Base-by-base conservation (phyloP, 345 rosid species). In the Excoecaria cochinchinensis region DNA sequence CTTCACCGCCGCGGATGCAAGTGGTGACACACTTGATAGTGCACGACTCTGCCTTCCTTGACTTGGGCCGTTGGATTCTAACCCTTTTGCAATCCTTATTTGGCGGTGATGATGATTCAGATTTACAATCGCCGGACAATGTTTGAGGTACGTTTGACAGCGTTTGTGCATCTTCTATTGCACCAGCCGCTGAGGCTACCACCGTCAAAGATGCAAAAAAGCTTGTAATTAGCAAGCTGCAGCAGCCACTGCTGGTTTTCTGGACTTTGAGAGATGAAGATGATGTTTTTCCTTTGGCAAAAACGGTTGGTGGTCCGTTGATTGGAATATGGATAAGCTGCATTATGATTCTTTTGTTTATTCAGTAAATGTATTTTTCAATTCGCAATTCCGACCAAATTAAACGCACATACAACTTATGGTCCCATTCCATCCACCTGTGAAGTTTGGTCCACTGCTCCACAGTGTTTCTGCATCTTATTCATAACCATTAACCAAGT, bases 31-130 rank as follows among this genome's bases (percentile, higher is more conserved):
- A 92, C 82, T 92, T 95, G 39, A 76, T 80, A 6, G 97, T 95
- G 78, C 99, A 95, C 7, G 84, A 78, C 86, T 95, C 99, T 0
- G 97, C 97, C 80, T 90, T 91, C 69, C 89, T 86, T 2, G 97
- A 90, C 77, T 91, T 91, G 8, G 99, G 97, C 22, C 87, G 77
- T 74, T 95, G 97, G 55, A 95, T 91, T 80, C 94, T 90, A 47
- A 91, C 84, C 85, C 87, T 94, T 77, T 81, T 84, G 78, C 97
- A 92, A 71, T 92, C 97, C 55, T 86, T 85, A 6, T 31, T 31
- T 31, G 31, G 31, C 31, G 31, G 31, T 31, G 31, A 31, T 31
- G 78, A 61, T 9, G 61, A 42, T 13, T 78, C 62, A 8, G 67
- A 51, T 6, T 81, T 57, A 67, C 91, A 87, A 64, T 76, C 97